These are phyloP conservation scores for Trichocomaceae sp. DNA, from an alignment of 2,329 filamentous ascomycete genomes.

Conservation along the genomic window DNA sequence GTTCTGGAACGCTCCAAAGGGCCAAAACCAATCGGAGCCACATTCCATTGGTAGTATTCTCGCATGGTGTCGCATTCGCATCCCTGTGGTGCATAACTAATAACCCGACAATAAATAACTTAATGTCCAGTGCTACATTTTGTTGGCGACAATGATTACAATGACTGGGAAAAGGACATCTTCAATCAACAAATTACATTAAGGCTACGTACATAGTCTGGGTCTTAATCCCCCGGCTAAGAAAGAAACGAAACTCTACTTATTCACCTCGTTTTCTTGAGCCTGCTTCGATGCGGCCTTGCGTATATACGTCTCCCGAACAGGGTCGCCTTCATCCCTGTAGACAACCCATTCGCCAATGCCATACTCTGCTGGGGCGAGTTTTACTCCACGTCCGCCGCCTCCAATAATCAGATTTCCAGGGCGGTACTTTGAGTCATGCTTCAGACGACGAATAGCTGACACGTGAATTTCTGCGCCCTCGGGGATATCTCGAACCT, in stretches of 20 bases:
- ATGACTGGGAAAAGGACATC: too few species aligned
- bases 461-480: slow-evolving; percentile 66
- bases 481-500: slow-evolving; percentile 67
- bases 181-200: not conserved
- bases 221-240: not conserved
- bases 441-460: slow-evolving; percentile 64
- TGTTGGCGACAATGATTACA: too few species aligned
- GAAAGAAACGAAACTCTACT: not conserved
- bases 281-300: slow-evolving; percentile 24
- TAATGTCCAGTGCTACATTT: too few species aligned
- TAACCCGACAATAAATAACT: too few species aligned
- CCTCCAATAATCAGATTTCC: slow-evolving; percentile 76
- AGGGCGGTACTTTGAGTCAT: slow-evolving; percentile 60
- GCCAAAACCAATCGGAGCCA: not conserved
- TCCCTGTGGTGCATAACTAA: not conserved
- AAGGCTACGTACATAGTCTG: not conserved
- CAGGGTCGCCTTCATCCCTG: slow-evolving; percentile 56
- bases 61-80: not conserved
- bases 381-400: slow-evolving; percentile 62
- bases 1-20: slow-evolving; percentile 1
- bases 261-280: not conserved
- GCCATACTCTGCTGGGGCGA: slow-evolving; percentile 55
- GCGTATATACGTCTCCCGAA: slow-evolving; percentile 62
- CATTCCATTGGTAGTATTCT: slow-evolving; percentile 1
- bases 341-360: slow-evolving; percentile 68